Evolutionary conservation across 1,284 basidiomycete genomes (phyloP).

Genomic region (Inonotus obliquus): DNA sequence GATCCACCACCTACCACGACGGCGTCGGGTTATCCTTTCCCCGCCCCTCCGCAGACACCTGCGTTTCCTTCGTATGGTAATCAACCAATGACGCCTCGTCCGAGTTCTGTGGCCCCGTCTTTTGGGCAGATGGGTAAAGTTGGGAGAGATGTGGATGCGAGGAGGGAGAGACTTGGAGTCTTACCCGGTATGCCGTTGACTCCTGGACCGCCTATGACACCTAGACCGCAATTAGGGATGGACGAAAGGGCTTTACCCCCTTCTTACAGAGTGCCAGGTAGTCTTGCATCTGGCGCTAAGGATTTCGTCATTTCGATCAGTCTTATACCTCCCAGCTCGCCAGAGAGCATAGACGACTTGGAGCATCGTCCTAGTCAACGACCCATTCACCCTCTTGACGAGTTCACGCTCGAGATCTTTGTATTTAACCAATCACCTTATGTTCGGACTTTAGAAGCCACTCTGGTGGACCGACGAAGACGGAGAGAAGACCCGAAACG

Average conservation of each 20-base stretch:
- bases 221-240: conserved; percentile 46
- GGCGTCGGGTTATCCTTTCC: conserved; percentile 8
- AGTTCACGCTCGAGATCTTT: conserved; percentile 83
- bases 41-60: conserved; percentile 50
- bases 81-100: conserved; percentile 42
- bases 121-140: conserved; percentile 40
- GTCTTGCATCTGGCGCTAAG: conserved; percentile 36
- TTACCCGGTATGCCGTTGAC: conserved; percentile 40
- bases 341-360: not conserved
- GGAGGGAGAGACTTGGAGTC: conserved; percentile 43
- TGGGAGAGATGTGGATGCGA: conserved; percentile 60
- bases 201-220: conserved; percentile 57
- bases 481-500: conserved; percentile 36
- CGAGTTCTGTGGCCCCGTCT: conserved; percentile 52
- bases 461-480: conserved; percentile 53
- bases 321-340: conserved; percentile 37
- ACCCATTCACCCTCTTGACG: conserved; percentile 65
- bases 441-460: conserved; percentile 74
- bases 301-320: conserved; percentile 73
- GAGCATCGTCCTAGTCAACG: conserved; percentile 27
- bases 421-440: conserved; percentile 82
- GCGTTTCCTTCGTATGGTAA: conserved; percentile 64
- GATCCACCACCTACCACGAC: conserved; percentile 21
- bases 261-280: conserved; percentile 20
- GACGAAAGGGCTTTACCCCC: conserved; percentile 23